These are phyloP conservation scores for Puccinia sorghi DNA, from an alignment of 1,284 basidiomycete genomes.

Conservation along the genomic window DNA sequence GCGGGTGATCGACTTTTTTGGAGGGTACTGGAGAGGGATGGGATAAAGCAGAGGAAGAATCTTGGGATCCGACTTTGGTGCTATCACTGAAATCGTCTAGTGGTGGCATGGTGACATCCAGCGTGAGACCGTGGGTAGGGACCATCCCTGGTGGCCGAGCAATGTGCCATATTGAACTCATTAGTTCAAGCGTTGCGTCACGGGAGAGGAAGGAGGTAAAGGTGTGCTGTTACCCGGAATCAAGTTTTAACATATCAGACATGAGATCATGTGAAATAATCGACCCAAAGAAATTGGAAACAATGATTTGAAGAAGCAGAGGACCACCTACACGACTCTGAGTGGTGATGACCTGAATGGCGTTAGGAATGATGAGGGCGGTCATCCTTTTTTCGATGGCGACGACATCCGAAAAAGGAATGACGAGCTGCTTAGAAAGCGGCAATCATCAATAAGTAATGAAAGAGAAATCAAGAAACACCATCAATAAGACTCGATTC, in stretches of 20 bases:
- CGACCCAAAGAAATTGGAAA: neutral
- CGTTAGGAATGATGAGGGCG: conserved; percentile 96
- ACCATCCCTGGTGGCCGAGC: conserved; percentile 1
- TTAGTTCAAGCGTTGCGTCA: conserved; percentile 93
- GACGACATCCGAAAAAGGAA: conserved; percentile 87
- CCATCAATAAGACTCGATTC: neutral
- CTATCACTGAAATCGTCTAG: neutral
- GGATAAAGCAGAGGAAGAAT: neutral
- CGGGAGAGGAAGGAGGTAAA: conserved; percentile 95
- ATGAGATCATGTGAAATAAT: no score
- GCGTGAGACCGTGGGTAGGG: neutral
- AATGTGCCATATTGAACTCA: conserved; percentile 86
- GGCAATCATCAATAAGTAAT: conserved; percentile 40
- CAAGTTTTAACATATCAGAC: no score
- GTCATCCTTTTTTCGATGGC: conserved; percentile 97
- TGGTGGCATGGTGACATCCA: neutral
- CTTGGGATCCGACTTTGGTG: neutral
- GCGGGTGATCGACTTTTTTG: conserved; percentile 12
- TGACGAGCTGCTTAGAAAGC: conserved; percentile 68
- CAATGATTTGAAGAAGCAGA: neutral
- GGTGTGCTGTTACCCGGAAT: conserved; percentile 69
- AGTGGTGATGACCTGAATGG: conserved; percentile 83
- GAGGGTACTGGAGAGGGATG: neutral
- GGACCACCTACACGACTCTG: conserved; percentile 62
- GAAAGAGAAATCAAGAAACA: conserved; percentile 19